Conservation (phyloP, 768 basidiomycete species). For the Tylopilus subfusipes region DNA sequence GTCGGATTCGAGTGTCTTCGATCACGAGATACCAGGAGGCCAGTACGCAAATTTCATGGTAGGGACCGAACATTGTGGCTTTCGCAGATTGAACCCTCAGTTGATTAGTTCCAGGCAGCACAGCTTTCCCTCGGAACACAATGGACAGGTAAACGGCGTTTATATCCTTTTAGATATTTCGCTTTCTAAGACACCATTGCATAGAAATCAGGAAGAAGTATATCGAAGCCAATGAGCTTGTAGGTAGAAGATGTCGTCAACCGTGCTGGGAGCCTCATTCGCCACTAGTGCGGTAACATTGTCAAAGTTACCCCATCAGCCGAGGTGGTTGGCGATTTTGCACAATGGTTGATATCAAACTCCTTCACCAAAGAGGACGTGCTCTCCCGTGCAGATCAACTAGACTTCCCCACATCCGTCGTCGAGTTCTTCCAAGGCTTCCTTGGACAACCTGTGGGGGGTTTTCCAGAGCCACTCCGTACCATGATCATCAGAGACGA, state of each 20-base stretch:
- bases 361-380: slow-evolving; percentile 85
- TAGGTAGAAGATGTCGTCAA: slow-evolving; percentile 36
- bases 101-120: slow-evolving; percentile 88
- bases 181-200: slow-evolving; percentile 1
- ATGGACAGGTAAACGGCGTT: slow-evolving; percentile 78
- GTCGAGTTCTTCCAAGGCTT: slow-evolving; percentile 99
- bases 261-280: slow-evolving; percentile 1
- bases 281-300: slow-evolving; percentile 86
- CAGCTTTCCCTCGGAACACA: slow-evolving; percentile 96
- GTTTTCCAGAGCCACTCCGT: slow-evolving; percentile 97
- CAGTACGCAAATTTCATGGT: slow-evolving; percentile 95
- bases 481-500: slow-evolving; percentile 89
- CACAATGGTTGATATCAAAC: slow-evolving; percentile 99
- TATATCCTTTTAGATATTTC: slow-evolving; percentile 10
- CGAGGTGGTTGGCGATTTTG: slow-evolving; percentile 98
- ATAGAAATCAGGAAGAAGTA: slow-evolving; percentile 97
- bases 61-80: slow-evolving; percentile 22
- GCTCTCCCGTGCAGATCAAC: slow-evolving; percentile 74
- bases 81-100: slow-evolving; percentile 14
- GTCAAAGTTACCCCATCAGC: slow-evolving; percentile 99
- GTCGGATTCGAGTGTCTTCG: slow-evolving; percentile 96
- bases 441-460: slow-evolving; percentile 95
- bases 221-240: slow-evolving; percentile 94
- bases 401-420: slow-evolving; percentile 97
- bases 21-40: slow-evolving; percentile 99